Evolutionary conservation across 768 basidiomycete genomes (phyloP).

Genomic region (Hydnum rufescens): DNA sequence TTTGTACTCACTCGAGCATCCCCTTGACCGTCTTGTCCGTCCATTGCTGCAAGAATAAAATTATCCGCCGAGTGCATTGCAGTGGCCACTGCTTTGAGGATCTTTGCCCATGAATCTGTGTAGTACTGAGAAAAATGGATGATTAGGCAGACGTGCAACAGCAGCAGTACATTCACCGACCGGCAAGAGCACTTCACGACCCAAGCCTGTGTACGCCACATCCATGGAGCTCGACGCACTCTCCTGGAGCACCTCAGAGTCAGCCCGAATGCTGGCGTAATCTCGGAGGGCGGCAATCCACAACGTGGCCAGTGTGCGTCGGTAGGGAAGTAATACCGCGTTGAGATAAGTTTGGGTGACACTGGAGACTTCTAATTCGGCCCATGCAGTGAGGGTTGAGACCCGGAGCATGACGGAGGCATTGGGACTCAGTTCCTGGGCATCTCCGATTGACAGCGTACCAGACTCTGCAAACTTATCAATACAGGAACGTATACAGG

Average conservation of each 20-base stretch:
- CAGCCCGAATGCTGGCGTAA: slow-evolving; percentile 77
- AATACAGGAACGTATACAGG: too few relatives aligned
- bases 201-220: slow-evolving; percentile 68
- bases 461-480: slow-evolving; percentile 38
- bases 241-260: slow-evolving; percentile 71
- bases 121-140: slow-evolving; percentile 49
- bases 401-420: slow-evolving; percentile 89
- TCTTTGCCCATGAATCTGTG: slow-evolving; percentile 54
- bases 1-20: too few relatives aligned
- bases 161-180: slow-evolving; percentile 27
- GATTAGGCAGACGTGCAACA: slow-evolving; percentile 6
- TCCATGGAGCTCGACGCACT: slow-evolving; percentile 56
- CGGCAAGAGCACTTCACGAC: slow-evolving; percentile 77
- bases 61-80: slow-evolving; percentile 54
- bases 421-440: slow-evolving; percentile 75
- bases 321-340: slow-evolving; percentile 67
- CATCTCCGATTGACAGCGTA: slow-evolving; percentile 69
- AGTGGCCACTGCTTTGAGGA: slow-evolving; percentile 69
- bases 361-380: slow-evolving; percentile 69
- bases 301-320: slow-evolving; percentile 48
- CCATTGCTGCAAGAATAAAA: slow-evolving; percentile 58
- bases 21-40: slow-evolving; percentile 36
- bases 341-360: slow-evolving; percentile 52
- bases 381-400: slow-evolving; percentile 88
- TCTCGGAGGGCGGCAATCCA: slow-evolving; percentile 84